A percentile compares a stretch with the other conserved stretches of the same genome.
Conservation (phyloP, 768 basidiomycete genomes). For the Boletus tylopilopsis region DNA sequence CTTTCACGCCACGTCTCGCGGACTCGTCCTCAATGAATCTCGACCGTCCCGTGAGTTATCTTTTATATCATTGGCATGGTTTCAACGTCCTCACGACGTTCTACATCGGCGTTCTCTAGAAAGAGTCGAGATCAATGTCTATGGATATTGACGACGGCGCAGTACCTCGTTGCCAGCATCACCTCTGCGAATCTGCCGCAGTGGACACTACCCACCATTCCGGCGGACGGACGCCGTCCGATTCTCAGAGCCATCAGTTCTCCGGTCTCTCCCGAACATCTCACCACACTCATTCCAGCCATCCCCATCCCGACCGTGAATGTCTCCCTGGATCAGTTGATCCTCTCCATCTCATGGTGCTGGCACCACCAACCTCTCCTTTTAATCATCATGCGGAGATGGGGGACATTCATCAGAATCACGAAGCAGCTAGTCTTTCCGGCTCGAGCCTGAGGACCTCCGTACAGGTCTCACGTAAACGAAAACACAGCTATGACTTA, state of each 20-base stretch:
- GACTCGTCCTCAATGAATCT: conserved; percentile 10
- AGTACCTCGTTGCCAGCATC: background rate
- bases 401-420: background rate
- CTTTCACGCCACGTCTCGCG: background rate
- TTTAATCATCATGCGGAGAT: background rate
- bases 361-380: background rate
- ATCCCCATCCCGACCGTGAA: background rate
- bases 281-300: background rate
- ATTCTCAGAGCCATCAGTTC: background rate
- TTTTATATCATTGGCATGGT: background rate
- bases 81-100: background rate
- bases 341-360: background rate
- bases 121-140: background rate
- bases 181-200: background rate
- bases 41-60: conserved; percentile 14
- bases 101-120: conserved; percentile 1
- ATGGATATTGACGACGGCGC: conserved; percentile 15
- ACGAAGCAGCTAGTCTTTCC: background rate
- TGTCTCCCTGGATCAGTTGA: background rate
- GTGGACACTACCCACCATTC: background rate
- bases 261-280: background rate
- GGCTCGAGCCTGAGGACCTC: background rate
- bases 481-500: conserved; percentile 8
- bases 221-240: background rate
- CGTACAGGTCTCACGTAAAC: conserved; percentile 15